phyloP scores from a whole-genome alignment of 441 rosid genomes.

The Arabidopsis lyrata region DNA sequence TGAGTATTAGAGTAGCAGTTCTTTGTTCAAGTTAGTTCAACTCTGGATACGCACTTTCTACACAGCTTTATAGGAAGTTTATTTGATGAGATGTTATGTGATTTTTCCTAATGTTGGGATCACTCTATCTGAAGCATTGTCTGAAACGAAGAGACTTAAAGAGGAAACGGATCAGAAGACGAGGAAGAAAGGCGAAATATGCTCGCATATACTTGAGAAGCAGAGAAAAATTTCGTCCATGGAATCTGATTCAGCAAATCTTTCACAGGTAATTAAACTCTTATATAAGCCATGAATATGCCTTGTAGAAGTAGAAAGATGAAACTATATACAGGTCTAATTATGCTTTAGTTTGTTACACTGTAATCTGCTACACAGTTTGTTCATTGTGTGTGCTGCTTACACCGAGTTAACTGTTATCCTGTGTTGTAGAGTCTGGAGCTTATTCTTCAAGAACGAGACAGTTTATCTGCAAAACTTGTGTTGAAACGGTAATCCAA shows the following conservation, averaged over 20 bases:
- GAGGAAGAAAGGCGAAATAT: conserved; percentile 60
- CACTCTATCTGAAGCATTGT: conserved; percentile 53
- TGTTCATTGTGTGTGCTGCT: conserved; percentile 7
- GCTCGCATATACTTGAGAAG: conserved; percentile 62
- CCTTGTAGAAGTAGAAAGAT: neutral
- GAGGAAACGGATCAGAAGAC: conserved; percentile 62
- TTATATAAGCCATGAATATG: neutral
- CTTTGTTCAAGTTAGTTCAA: neutral
- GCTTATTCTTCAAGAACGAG: conserved; percentile 69
- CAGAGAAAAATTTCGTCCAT: conserved; percentile 60
- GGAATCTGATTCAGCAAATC: conserved; percentile 68
- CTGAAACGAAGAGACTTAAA: conserved; percentile 52
- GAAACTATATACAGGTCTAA: neutral
- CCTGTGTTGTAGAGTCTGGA: conserved; percentile 47
- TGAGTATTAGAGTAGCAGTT: neutral
- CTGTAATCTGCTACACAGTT: neutral
- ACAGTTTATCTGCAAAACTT: conserved; percentile 56
- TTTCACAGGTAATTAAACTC: conserved; percentile 56
- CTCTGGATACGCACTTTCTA: conserved; percentile 8
- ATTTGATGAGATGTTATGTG: neutral
- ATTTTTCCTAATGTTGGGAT: neutral
- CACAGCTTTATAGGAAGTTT: neutral
- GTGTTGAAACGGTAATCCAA: conserved; percentile 58
- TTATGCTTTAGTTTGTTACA: conserved; percentile 2
- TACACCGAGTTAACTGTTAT: neutral